Conservation (phyloP, 2,329 filamentous ascomycete species). For the Hyphodiscus sp. region DNA sequence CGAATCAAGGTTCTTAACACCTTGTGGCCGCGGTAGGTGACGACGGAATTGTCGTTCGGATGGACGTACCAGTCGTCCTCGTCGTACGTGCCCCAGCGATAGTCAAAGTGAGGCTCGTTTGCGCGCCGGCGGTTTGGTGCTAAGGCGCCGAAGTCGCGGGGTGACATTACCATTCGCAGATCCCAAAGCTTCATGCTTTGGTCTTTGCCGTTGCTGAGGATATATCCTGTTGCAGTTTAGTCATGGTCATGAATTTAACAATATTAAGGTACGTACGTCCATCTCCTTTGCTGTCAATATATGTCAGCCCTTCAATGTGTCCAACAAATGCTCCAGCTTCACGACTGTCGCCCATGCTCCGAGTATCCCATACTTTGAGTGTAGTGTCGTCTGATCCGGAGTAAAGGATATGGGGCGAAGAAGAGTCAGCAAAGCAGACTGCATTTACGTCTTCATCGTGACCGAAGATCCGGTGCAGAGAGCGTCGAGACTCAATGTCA, state of each 20-base stretch:
- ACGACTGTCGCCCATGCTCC: slow-evolving; percentile 81
- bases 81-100: slow-evolving; percentile 62
- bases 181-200: slow-evolving; percentile 99
- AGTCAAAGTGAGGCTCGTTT: slow-evolving; percentile 59
- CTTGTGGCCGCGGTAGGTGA: slow-evolving; percentile 86
- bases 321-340: slow-evolving; percentile 61
- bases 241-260: too few species aligned
- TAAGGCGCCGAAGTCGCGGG: slow-evolving; percentile 52
- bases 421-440: slow-evolving; percentile 87
- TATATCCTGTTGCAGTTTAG: slow-evolving; percentile 46
- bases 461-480: slow-evolving; percentile 56
- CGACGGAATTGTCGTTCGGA: slow-evolving; percentile 80
- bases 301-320: slow-evolving; percentile 60
- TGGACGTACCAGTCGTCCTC: slow-evolving; percentile 63
- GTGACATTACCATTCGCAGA: slow-evolving; percentile 78
- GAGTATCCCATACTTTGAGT: slow-evolving; percentile 91
- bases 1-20: slow-evolving; percentile 87
- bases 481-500: slow-evolving; percentile 75
- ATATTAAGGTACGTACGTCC: slow-evolving; percentile 37
- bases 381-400: slow-evolving; percentile 93
- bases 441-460: slow-evolving; percentile 91
- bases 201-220: slow-evolving; percentile 91
- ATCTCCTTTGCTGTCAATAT: slow-evolving; percentile 64
- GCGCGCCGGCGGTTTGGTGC: slow-evolving; percentile 48
- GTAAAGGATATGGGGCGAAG: slow-evolving; percentile 88